Conservation (phyloP, 306 rosid genomes). For the Spatholobus suberectus region DNA sequence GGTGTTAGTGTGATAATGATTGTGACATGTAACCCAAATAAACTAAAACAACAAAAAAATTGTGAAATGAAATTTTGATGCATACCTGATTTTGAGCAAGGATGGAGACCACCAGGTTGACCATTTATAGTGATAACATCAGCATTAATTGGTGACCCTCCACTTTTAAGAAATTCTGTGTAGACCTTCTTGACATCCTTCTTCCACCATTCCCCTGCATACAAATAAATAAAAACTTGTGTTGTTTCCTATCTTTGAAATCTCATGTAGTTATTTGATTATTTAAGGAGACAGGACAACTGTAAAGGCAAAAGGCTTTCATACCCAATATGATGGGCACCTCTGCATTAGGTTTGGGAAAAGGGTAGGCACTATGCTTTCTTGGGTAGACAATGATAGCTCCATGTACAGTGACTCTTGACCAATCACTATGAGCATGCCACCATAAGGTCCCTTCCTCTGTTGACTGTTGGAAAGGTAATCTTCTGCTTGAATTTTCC, state of each 20-base stretch:
- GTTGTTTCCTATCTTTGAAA: neutral
- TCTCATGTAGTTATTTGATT: neutral
- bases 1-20: neutral
- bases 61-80: constrained; percentile 3
- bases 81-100: constrained; percentile 20
- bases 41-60: neutral
- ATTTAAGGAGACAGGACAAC: neutral
- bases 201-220: constrained; percentile 66
- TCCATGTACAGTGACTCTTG: constrained; percentile 52
- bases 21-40: neutral
- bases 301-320: neutral
- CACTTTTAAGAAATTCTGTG: constrained; percentile 22
- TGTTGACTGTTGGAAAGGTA: constrained; percentile 17
- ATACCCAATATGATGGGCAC: constrained; percentile 48
- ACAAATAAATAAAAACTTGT: neutral
- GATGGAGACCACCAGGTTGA: neutral
- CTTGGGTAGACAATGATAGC: constrained; percentile 48
- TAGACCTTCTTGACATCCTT: constrained; percentile 38
- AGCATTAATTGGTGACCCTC: constrained; percentile 40
- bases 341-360: constrained; percentile 43
- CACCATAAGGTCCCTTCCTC: constrained; percentile 60
- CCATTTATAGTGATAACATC: constrained; percentile 30
- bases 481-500: neutral
- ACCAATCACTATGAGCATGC: constrained; percentile 56
- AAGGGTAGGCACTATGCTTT: constrained; percentile 40